These are phyloP conservation scores for Vanrija sp. DNA, from an alignment of 1,284 basidiomycete genomes.

Conservation along the genomic window DNA sequence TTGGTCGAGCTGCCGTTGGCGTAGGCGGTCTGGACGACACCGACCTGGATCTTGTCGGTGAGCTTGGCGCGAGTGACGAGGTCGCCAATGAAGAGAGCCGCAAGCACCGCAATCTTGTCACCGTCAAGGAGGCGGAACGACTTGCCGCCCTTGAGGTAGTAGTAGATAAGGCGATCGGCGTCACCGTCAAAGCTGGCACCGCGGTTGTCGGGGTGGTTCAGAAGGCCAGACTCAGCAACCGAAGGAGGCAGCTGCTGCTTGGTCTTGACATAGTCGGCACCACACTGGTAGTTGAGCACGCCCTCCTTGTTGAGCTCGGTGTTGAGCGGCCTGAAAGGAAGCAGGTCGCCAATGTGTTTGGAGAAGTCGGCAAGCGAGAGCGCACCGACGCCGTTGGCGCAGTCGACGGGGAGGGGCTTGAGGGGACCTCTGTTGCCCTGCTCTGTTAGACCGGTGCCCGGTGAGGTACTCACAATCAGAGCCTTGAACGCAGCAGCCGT, in stretches of 20 bases:
- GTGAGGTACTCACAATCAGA: conserved; percentile 67
- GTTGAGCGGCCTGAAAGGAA: conserved; percentile 58
- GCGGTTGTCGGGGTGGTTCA: conserved; percentile 66
- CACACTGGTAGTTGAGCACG: conserved; percentile 80
- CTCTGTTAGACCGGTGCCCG: not conserved
- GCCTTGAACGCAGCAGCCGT: conserved; percentile 80
- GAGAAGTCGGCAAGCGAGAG: conserved; percentile 61
- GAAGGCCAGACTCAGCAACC: conserved; percentile 47
- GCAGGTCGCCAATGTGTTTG: conserved; percentile 46
- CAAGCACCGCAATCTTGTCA: conserved; percentile 95
- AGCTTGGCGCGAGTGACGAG: conserved; percentile 80
- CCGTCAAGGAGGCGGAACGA: conserved; percentile 93
- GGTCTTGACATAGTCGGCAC: conserved; percentile 97
- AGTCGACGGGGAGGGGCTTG: conserved; percentile 70
- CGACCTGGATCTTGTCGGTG: conserved; percentile 62
- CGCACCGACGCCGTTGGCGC: conserved; percentile 95
- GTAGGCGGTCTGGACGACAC: conserved; percentile 97
- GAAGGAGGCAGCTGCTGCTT: conserved; percentile 71
- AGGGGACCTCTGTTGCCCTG: conserved; percentile 58
- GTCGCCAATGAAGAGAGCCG: conserved; percentile 88
- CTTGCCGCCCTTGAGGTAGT: conserved; percentile 63
- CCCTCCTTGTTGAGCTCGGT: conserved; percentile 63
- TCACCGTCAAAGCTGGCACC: conserved; percentile 95
- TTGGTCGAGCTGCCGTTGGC: conserved; percentile 97
- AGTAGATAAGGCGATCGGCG: conserved; percentile 95